These are phyloP conservation scores for Pichia phayaonensis DNA, from an alignment of 805 yeast genomes.

Conservation along the genomic window DNA sequence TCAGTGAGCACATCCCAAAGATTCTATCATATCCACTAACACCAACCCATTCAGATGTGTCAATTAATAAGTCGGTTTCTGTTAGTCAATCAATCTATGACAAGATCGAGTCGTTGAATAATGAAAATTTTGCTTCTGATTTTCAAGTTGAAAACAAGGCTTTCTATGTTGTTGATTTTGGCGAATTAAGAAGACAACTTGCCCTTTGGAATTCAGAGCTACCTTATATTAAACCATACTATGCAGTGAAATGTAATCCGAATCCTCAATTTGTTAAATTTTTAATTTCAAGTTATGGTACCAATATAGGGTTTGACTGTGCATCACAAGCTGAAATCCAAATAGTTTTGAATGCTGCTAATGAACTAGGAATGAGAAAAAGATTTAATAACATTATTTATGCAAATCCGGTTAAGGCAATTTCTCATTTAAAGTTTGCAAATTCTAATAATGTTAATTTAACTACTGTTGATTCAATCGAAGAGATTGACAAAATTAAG, in stretches of 20 bases:
- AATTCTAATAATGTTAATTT: constrained; percentile 44
- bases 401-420: constrained; percentile 93
- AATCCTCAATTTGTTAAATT: constrained; percentile 49
- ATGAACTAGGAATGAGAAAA: constrained; percentile 18
- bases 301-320: constrained; percentile 70
- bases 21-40: constrained; percentile 7
- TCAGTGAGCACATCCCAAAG: neutral
- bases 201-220: constrained; percentile 55
- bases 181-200: constrained; percentile 56
- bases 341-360: constrained; percentile 35
- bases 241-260: constrained; percentile 93
- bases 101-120: constrained; percentile 7
- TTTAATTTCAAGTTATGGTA: constrained; percentile 48
- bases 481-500: constrained; percentile 71
- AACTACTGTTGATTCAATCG: constrained; percentile 86
- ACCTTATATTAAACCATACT: constrained; percentile 78
- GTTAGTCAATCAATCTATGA: constrained; percentile 10
- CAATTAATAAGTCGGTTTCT: neutral
- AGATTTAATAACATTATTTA: constrained; percentile 66
- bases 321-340: constrained; percentile 85
- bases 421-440: constrained; percentile 72
- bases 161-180: constrained; percentile 81
- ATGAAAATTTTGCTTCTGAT: neutral
- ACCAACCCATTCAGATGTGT: constrained; percentile 6
- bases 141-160: constrained; percentile 31